phyloP scores from a whole-genome alignment of 2,329 filamentous ascomycete species.

The Dendryphion nanum region DNA sequence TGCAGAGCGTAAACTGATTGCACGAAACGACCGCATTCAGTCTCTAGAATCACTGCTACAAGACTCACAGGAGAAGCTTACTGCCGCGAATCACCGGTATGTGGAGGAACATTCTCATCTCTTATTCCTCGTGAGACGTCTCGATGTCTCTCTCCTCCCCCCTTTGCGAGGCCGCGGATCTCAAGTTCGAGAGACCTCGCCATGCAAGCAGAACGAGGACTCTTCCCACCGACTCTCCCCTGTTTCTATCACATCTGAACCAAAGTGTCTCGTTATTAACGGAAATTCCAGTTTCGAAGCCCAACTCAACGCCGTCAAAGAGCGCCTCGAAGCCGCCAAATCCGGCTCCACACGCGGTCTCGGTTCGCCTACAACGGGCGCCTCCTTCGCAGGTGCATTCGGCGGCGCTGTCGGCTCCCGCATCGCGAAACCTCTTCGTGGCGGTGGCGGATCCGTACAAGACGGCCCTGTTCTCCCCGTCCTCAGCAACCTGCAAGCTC shows the following conservation, averaged over 20 bases:
- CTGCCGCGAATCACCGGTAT: conserved; percentile 94
- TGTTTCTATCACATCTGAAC: conserved; percentile 3
- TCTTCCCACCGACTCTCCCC: neutral
- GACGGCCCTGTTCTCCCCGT: conserved; percentile 42
- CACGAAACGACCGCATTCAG: conserved; percentile 93
- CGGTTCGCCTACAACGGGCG: conserved; percentile 55
- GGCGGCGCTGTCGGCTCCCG: conserved; percentile 51
- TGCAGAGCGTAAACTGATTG: conserved; percentile 94
- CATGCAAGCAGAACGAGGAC: neutral
- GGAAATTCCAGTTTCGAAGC: conserved; percentile 75
- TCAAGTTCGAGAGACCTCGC: too few species aligned
- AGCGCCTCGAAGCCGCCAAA: conserved; percentile 94
- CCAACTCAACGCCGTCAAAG: conserved; percentile 95
- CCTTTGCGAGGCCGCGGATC: neutral
- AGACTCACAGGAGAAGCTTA: conserved; percentile 98
- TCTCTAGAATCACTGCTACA: conserved; percentile 88
- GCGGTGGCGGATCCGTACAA: conserved; percentile 44
- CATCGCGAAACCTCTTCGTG: conserved; percentile 65
- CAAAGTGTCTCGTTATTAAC: conserved; percentile 9
- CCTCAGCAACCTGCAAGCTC: conserved; percentile 47
- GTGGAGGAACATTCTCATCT: conserved; percentile 32
- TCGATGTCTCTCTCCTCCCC: neutral
- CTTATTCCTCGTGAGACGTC: neutral
- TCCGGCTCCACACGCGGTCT: conserved; percentile 84
- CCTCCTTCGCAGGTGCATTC: conserved; percentile 62